phyloP scores from a whole-genome alignment of 768 basidiomycete species.

The Pisolithus marmoratus region DNA sequence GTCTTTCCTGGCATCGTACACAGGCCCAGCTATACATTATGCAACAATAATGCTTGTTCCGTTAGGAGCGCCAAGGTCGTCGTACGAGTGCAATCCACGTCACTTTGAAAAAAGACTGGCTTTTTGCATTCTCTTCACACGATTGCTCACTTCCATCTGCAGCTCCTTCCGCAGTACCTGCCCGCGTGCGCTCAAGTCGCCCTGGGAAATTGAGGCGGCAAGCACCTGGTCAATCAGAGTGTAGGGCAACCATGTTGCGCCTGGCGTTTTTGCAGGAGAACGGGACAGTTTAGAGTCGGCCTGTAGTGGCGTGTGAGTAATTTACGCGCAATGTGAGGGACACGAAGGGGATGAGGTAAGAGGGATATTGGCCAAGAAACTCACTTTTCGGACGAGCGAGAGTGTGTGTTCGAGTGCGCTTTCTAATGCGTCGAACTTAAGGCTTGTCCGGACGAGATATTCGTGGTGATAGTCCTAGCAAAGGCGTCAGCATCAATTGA shows the following conservation, averaged over 20 bases:
- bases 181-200: constrained; percentile 41
- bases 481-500: neutral
- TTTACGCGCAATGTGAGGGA: neutral
- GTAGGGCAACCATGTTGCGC: constrained; percentile 76
- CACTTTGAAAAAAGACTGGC: constrained; percentile 38
- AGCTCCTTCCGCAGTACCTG: constrained; percentile 42
- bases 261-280: constrained; percentile 48
- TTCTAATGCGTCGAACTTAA: constrained; percentile 75
- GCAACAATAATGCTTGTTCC: neutral
- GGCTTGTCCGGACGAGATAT: constrained; percentile 70
- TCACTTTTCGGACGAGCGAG: constrained; percentile 67
- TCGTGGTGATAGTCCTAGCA: constrained; percentile 69
- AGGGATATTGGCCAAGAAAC: constrained; percentile 15
- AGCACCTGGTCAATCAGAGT: constrained; percentile 80
- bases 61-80: neutral
- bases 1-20: neutral
- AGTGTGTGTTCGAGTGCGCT: constrained; percentile 72
- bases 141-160: constrained; percentile 53
- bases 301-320: constrained; percentile 26
- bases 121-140: constrained; percentile 66
- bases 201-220: constrained; percentile 50
- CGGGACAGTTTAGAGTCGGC: constrained; percentile 48
- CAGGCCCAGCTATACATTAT: neutral
- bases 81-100: neutral
- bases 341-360: constrained; percentile 8